Evolutionary conservation across 2,329 filamentous ascomycete genomes (phyloP).

Genomic region (Colletotrichum theobromicola): DNA sequence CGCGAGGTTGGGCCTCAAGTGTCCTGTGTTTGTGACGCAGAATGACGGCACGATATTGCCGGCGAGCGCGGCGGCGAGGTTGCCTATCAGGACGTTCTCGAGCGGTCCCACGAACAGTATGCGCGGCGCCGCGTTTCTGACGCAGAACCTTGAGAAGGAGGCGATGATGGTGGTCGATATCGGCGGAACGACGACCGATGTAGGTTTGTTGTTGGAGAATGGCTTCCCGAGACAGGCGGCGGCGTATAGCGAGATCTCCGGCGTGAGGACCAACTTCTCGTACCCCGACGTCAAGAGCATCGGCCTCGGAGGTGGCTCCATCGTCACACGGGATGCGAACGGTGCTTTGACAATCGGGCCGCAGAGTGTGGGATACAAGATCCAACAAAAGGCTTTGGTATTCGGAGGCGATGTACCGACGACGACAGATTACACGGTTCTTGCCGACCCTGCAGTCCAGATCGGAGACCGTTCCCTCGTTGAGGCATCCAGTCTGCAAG

Average conservation of each 20-base stretch:
- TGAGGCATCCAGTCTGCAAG: neutral
- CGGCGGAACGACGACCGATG: slow-evolving; percentile 24
- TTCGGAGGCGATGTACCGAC: neutral
- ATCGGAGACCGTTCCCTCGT: neutral
- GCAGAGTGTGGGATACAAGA: neutral
- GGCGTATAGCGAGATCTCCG: slow-evolving; percentile 65
- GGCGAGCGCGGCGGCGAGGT: slow-evolving; percentile 53
- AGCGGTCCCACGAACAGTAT: slow-evolving; percentile 32
- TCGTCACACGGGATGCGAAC: neutral
- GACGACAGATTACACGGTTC: neutral
- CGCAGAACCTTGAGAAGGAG: neutral
- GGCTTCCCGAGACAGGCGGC: slow-evolving; percentile 69
- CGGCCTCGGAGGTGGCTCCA: neutral
- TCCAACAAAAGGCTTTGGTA: neutral
- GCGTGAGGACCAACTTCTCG: slow-evolving; percentile 66
- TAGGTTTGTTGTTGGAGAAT: slow-evolving; percentile 63
- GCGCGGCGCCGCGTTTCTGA: neutral
- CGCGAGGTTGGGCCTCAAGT: slow-evolving; percentile 51
- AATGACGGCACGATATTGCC: slow-evolving; percentile 68
- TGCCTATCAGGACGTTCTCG: slow-evolving; percentile 45
- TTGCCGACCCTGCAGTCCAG: neutral
- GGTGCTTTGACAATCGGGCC: neutral
- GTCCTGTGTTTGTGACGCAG: slow-evolving; percentile 65
- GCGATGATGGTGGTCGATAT: neutral
- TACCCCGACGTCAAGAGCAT: slow-evolving; percentile 57